Evolutionary conservation across 73 alveolate genomes (phyloP).

Genomic region (Paramecium sexaurelia): DNA sequence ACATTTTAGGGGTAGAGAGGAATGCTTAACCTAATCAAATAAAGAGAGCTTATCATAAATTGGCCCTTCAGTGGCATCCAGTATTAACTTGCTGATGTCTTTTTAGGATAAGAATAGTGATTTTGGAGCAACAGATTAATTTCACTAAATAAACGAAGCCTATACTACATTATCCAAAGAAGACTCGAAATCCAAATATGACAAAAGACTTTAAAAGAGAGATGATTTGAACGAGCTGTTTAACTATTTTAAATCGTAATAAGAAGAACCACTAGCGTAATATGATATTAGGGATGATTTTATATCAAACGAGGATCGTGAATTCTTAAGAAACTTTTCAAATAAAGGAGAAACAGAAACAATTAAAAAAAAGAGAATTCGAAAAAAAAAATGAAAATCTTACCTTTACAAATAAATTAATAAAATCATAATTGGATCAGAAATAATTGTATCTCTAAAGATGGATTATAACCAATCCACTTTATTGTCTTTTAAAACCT

Average conservation of each 20-base stretch:
- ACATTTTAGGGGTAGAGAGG: conserved; percentile 83
- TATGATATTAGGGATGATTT: background rate
- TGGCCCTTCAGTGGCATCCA: conserved; percentile 96
- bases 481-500: background rate
- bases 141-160: background rate
- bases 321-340: background rate
- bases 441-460: background rate
- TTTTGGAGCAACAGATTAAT: background rate
- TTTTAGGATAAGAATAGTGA: background rate
- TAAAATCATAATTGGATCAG: background rate
- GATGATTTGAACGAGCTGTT: background rate
- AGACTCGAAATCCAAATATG: background rate
- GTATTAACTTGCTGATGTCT: conserved; percentile 56
- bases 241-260: background rate
- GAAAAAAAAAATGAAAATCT: background rate
- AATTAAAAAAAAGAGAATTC: background rate
- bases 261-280: background rate
- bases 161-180: background rate
- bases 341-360: background rate
- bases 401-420: background rate
- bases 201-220: background rate
- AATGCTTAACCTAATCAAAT: conserved; percentile 90
- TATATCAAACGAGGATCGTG: background rate
- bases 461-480: background rate
- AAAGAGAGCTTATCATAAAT: conserved; percentile 91